Percentiles rank a stretch among this genome's conserved stretches.
Evolutionary conservation across 768 basidiomycete genomes (phyloP).

Genomic region (Auricularia heimuer): DNA sequence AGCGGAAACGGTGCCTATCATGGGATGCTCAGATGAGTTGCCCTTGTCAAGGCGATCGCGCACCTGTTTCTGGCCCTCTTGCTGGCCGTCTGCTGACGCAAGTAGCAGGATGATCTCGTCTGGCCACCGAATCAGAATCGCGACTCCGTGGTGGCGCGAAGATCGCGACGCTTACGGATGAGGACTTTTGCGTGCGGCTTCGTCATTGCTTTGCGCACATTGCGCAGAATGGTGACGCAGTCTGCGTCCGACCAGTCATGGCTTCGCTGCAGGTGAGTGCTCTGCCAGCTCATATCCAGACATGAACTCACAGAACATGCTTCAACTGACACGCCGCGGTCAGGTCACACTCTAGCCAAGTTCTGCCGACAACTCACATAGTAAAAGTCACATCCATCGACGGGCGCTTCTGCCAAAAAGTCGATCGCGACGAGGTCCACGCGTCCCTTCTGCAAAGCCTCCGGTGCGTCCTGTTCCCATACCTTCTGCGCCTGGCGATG

Average conservation of each 20-base stretch:
- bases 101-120: slow-evolving; percentile 31
- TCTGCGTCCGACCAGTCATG: slow-evolving; percentile 35
- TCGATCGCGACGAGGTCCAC: slow-evolving; percentile 31
- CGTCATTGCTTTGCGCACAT: slow-evolving; percentile 27
- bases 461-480: slow-evolving; percentile 26
- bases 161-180: slow-evolving; percentile 25
- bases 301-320: slow-evolving; percentile 24
- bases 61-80: slow-evolving; percentile 1
- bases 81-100: slow-evolving; percentile 8
- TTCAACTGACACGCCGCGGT: slow-evolving; percentile 20
- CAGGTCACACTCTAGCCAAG: not conserved
- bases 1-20: slow-evolving; percentile 34
- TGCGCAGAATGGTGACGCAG: slow-evolving; percentile 26
- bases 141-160: too few species aligned
- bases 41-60: not conserved
- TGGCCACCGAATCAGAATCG: slow-evolving; percentile 5
- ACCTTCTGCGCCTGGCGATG: slow-evolving; percentile 10
- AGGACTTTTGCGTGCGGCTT: slow-evolving; percentile 25
- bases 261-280: slow-evolving; percentile 13
- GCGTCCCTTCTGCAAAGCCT: slow-evolving; percentile 25
- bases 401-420: slow-evolving; percentile 30
- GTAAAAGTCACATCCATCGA: slow-evolving; percentile 29
- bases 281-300: not conserved
- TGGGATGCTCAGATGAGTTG: not conserved
- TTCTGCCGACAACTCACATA: slow-evolving; percentile 23